Evolutionary conservation across 2,329 filamentous ascomycete species (phyloP), one percentile per base, ranked within the genome.

Genomic region (Ambrosiella beaveri): DNA sequence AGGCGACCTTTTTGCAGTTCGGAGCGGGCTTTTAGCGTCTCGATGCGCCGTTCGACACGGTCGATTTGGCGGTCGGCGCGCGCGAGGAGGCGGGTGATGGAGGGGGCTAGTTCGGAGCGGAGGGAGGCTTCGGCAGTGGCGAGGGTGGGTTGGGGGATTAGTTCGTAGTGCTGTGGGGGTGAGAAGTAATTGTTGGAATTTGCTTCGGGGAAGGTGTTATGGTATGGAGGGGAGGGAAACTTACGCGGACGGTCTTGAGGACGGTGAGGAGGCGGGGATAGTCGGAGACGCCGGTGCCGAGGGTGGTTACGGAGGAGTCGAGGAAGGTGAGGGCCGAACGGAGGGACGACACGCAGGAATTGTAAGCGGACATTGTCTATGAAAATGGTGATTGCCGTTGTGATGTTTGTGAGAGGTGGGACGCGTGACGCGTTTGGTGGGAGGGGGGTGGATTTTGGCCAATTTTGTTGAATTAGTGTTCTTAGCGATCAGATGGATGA

Each of bases 21-120:
- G 50, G 82, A 81, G 64, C 88, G 85, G 1, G 89, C 88, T 64
- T 90, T 88, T 40, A 95, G 76, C 0, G 84, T 84, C 66, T 94
- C 84, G 68, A 95, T 87, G 63, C 88, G 85, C 6, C 89, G 81
- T 56, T 86, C 86, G 47, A 91, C 81, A 60, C 88, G 86, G 64
- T 90, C 87, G 44, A 94, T 78, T 66, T 95, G 85, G 62, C 84
- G 82, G 63, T 88, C 83, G n/a, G 89, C 88, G 63, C 89, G 84
- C 62, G 82, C 79, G 56, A 96, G 81, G 1, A 96, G 80, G 59
- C 82, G 79, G 37, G 83, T 75, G 62, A 95, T 86, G 68, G 88
- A 89, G 7, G 90, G 90, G n/a, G 85, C 84, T 64, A 95, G 93
- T 68, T 95, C 89, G 65, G 88, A 86, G 64, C 89, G 84, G 15